phyloP scores from a whole-genome alignment of 768 basidiomycete species.

The Auricularia sp. region DNA sequence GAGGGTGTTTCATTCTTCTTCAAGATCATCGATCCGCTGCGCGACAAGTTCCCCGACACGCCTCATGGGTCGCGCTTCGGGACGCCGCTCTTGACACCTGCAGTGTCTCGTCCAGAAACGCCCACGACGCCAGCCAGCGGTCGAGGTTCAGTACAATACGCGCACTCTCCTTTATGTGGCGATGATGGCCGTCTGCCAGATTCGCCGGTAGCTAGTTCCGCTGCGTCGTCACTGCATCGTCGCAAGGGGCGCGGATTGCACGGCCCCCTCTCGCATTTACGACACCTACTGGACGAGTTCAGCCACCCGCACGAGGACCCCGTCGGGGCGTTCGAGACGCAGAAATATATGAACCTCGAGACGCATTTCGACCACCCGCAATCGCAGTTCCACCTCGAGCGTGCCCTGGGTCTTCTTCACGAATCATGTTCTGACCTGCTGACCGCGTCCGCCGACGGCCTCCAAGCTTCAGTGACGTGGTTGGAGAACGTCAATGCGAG shows the following conservation, averaged over 20 bases:
- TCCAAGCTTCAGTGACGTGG: slow-evolving; percentile 42
- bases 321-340: slow-evolving; percentile 67
- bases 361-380: slow-evolving; percentile 41
- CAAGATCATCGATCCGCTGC: slow-evolving; percentile 47
- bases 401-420: slow-evolving; percentile 35
- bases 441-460: slow-evolving; percentile 29
- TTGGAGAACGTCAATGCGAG: slow-evolving; percentile 28
- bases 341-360: slow-evolving; percentile 61
- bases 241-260: background rate
- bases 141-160: slow-evolving; percentile 9
- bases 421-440: slow-evolving; percentile 49
- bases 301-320: slow-evolving; percentile 32
- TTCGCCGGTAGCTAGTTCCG: background rate
- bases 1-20: slow-evolving; percentile 61
- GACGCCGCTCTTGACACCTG: slow-evolving; percentile 27
- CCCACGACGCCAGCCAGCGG: slow-evolving; percentile 26
- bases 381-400: slow-evolving; percentile 31
- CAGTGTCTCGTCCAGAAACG: slow-evolving; percentile 22
- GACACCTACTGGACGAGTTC: background rate
- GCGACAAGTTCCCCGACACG: slow-evolving; percentile 39
- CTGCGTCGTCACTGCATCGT: background rate
- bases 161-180: background rate
- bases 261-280: background rate
- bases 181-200: background rate
- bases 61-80: slow-evolving; percentile 19